Conservation (phyloP, 148 eudicot species). For the Chenopodium suecicum region DNA sequence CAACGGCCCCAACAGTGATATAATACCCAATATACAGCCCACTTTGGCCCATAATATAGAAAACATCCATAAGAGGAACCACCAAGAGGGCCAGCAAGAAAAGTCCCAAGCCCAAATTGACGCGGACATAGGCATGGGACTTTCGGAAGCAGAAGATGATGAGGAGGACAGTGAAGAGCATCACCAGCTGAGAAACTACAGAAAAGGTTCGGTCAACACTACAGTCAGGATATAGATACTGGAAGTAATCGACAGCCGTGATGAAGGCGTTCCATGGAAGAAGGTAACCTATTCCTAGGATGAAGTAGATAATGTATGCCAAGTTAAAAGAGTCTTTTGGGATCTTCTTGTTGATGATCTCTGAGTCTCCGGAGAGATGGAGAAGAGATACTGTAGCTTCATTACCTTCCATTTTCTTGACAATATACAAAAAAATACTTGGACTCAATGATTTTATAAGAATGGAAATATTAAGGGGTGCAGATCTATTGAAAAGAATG, state of each 20-base stretch:
- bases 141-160: slow-evolving; percentile 32
- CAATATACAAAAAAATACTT: neutral
- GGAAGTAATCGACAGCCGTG: slow-evolving; percentile 81
- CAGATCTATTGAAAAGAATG: neutral
- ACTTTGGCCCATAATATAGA: slow-evolving; percentile 46
- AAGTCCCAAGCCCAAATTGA: slow-evolving; percentile 60
- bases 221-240: slow-evolving; percentile 61
- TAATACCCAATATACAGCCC: slow-evolving; percentile 56
- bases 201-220: slow-evolving; percentile 68
- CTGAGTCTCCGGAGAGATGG: neutral
- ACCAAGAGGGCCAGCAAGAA: slow-evolving; percentile 50
- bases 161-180: slow-evolving; percentile 37
- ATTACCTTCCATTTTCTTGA: neutral
- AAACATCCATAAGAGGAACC: slow-evolving; percentile 62
- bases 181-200: slow-evolving; percentile 51
- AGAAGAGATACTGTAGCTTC: slow-evolving; percentile 4
- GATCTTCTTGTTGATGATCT: slow-evolving; percentile 16
- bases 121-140: slow-evolving; percentile 35
- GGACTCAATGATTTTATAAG: too few species aligned
- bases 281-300: slow-evolving; percentile 54
- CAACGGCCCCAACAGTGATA: slow-evolving; percentile 60
- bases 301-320: slow-evolving; percentile 74
- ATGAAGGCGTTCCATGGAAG: slow-evolving; percentile 78
- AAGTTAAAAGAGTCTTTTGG: slow-evolving; percentile 58
- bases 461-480: neutral